A percentile compares a stretch with the other conserved stretches of the same genome.
Conservation (phyloP, 2,329 filamentous ascomycete genomes). For the Fusarium transvaalense region DNA sequence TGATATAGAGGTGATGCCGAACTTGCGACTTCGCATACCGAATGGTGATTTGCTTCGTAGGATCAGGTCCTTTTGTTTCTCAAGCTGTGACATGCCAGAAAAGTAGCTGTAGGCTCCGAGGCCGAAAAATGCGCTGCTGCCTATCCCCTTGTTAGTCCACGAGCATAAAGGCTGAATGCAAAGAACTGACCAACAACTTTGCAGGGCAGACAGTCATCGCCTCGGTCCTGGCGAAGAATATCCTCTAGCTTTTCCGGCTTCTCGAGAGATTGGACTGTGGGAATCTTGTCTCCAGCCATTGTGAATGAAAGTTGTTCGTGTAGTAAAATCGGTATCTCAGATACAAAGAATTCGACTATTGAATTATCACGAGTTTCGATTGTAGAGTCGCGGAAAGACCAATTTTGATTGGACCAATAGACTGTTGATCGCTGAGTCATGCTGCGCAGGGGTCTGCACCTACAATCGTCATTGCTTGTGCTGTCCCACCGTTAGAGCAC, state of each 20-base stretch:
- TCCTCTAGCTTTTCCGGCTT: slow-evolving; percentile 72
- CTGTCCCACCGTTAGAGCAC: slow-evolving; percentile 16
- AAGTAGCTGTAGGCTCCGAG: slow-evolving; percentile 83
- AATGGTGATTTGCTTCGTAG: slow-evolving; percentile 77
- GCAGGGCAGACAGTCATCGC: slow-evolving; percentile 78
- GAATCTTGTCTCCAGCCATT: slow-evolving; percentile 58
- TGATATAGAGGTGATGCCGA: slow-evolving; percentile 77
- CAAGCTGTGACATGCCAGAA: slow-evolving; percentile 78
- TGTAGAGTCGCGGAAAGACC: slow-evolving; percentile 25
- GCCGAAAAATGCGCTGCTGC: slow-evolving; percentile 79
- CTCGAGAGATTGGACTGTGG: slow-evolving; percentile 66
- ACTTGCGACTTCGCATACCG: slow-evolving; percentile 76
- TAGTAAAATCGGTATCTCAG: not conserved
- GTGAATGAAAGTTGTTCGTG: slow-evolving; percentile 14
- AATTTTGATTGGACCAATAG: slow-evolving; percentile 40
- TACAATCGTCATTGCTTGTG: slow-evolving; percentile 51
- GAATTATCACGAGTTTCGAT: slow-evolving; percentile 36
- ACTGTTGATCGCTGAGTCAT: slow-evolving; percentile 47
- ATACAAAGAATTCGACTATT: not conserved
- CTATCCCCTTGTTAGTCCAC: slow-evolving; percentile 57
- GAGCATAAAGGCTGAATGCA: slow-evolving; percentile 8
- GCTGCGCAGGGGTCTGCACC: not conserved
- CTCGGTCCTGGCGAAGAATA: slow-evolving; percentile 67
- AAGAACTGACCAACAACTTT: slow-evolving; percentile 73
- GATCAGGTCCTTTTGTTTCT: slow-evolving; percentile 73